Percentiles rank a stretch among this genome's conserved stretches.
These are phyloP conservation scores for Nitzschia inconspicua DNA, from an alignment of 108 stramenopile genomes.

Conservation along the genomic window DNA sequence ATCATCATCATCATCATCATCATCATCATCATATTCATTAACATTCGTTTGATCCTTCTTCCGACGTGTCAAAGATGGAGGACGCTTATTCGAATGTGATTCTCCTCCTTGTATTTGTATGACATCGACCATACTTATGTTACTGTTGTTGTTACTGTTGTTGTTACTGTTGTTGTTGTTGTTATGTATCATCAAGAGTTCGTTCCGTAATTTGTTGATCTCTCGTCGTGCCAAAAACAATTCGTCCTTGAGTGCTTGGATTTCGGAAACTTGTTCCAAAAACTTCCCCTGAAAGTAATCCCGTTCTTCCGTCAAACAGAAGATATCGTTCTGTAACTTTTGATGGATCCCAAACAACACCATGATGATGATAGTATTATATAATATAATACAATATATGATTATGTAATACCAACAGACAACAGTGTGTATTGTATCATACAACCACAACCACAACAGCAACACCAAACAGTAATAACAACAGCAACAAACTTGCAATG, in stretches of 20 bases:
- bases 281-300: slow-evolving; percentile 42
- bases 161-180: not conserved
- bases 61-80: no score
- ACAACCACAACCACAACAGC: no score
- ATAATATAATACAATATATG: no score
- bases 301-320: slow-evolving; percentile 44
- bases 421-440: no score
- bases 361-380: no score
- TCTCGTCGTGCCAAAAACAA: slow-evolving; percentile 30
- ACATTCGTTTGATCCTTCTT: not conserved
- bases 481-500: no score
- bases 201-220: slow-evolving; percentile 21
- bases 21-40: not conserved
- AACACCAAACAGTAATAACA: no score
- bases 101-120: no score
- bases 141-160: slow-evolving; percentile 1
- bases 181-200: slow-evolving; percentile 12
- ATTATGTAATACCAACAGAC: no score
- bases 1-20: not conserved
- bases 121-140: no score
- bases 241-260: slow-evolving; percentile 25
- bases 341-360: slow-evolving; percentile 7
- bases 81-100: no score
- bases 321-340: slow-evolving; percentile 40
- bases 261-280: slow-evolving; percentile 41